A percentile compares a stretch with the other conserved stretches of the same genome.
phyloP scores from a whole-genome alignment of 306 rosid species.

The Biancaea sappan region DNA sequence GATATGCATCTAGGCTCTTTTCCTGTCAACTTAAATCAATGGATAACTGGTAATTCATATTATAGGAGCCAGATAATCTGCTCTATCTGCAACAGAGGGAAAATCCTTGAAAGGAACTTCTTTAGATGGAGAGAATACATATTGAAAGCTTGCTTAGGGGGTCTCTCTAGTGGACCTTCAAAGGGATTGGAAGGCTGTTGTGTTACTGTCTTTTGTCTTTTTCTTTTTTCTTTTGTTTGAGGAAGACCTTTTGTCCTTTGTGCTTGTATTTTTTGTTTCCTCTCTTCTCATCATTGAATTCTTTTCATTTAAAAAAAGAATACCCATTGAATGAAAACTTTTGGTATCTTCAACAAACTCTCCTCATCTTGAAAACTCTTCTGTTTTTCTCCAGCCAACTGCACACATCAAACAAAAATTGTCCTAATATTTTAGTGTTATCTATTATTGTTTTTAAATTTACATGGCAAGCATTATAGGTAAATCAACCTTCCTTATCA shows the following conservation, averaged over 20 bases:
- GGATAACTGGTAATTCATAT: neutral
- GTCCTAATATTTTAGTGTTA: neutral
- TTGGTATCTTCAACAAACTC: neutral
- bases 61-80: neutral
- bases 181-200: too few relatives aligned
- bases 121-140: neutral
- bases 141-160: too few relatives aligned
- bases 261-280: too few relatives aligned
- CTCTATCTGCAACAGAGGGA: neutral
- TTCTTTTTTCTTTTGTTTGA: too few relatives aligned
- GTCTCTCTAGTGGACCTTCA: too few relatives aligned
- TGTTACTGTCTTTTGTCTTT: too few relatives aligned
- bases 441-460: slow-evolving; percentile 19
- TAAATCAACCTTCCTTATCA: slow-evolving; percentile 1
- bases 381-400: neutral
- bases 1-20: neutral
- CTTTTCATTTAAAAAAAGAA: too few relatives aligned
- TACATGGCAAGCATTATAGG: slow-evolving; percentile 9
- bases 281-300: too few relatives aligned
- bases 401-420: slow-evolving; percentile 14
- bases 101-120: neutral
- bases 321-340: neutral
- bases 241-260: too few relatives aligned
- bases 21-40: neutral
- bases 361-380: slow-evolving; percentile 3